Evolutionary conservation across 2,329 filamentous ascomycete genomes (phyloP).

Genomic region (Trichoderma polysporum): DNA sequence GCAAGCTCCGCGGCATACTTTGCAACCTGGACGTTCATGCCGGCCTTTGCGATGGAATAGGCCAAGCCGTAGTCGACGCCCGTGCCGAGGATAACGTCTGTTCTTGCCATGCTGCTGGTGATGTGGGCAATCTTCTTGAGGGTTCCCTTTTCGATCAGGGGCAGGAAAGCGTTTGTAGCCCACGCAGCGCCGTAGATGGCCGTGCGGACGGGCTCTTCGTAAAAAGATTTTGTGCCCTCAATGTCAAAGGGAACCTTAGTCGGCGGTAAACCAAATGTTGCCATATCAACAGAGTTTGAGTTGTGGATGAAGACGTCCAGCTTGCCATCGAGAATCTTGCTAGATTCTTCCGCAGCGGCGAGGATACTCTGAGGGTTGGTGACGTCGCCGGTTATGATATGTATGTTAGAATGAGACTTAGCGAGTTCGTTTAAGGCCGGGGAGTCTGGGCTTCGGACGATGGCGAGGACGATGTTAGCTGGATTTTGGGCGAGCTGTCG

Average conservation of each 20-base stretch:
- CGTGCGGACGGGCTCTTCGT: conserved; percentile 42
- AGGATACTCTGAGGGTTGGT: conserved; percentile 34
- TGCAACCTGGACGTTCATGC: conserved; percentile 40
- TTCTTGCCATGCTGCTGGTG: conserved; percentile 38
- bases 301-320: conserved; percentile 44
- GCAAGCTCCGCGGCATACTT: conserved; percentile 39
- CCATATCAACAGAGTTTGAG: conserved; percentile 33
- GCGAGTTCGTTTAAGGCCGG: conserved; percentile 30
- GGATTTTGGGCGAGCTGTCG: conserved; percentile 32
- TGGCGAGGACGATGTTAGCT: conserved; percentile 39
- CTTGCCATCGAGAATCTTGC: conserved; percentile 36
- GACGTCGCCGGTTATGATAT: conserved; percentile 39
- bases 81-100: conserved; percentile 27
- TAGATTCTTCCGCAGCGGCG: conserved; percentile 34
- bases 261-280: conserved; percentile 24
- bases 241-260: conserved; percentile 20
- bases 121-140: conserved; percentile 45
- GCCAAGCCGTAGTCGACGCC: conserved; percentile 29
- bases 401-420: conserved; percentile 33
- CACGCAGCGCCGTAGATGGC: conserved; percentile 27
- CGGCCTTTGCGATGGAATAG: conserved; percentile 42
- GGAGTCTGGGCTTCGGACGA: conserved; percentile 38
- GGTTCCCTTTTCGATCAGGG: conserved; percentile 38
- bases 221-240: conserved; percentile 22
- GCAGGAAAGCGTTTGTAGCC: conserved; percentile 40